Percentiles rank a stretch among this genome's conserved stretches.
Conservation (phyloP, 2,329 filamentous ascomycete genomes). For the Epichloe sylvatica region DNA sequence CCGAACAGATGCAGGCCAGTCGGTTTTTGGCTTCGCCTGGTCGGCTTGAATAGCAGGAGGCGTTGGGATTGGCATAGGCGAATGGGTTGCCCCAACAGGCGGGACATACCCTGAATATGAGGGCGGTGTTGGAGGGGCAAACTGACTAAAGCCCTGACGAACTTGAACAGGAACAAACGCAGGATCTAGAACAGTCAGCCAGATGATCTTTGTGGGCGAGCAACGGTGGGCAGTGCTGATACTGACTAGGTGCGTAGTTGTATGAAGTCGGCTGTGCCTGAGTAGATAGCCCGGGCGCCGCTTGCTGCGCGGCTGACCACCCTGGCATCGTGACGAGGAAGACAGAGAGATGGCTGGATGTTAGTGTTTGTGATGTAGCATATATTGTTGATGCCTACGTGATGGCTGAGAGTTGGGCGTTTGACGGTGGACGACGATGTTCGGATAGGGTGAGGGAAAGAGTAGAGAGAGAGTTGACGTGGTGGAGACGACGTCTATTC, state of each 20-base stretch:
- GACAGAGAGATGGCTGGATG: constrained; percentile 1
- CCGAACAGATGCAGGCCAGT: constrained; percentile 73
- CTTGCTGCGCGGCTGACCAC: constrained; percentile 24
- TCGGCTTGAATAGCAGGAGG: constrained; percentile 14
- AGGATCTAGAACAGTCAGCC: constrained; percentile 27
- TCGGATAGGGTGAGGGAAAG: background rate
- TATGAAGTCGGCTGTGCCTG: constrained; percentile 22
- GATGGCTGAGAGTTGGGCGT: background rate
- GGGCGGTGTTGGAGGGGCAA: constrained; percentile 23
- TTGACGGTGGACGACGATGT: background rate
- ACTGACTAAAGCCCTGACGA: constrained; percentile 43
- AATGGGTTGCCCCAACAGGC: constrained; percentile 14
- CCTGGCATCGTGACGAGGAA: constrained; percentile 21
- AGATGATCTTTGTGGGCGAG: background rate
- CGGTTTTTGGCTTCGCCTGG: constrained; percentile 45
- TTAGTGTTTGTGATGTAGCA: constrained; percentile 4
- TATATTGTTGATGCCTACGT: background rate
- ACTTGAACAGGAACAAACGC: constrained; percentile 49
- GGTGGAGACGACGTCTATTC: background rate
- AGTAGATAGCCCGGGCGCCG: constrained; percentile 28
- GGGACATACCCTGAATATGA: constrained; percentile 19
- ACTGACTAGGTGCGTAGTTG: constrained; percentile 26
- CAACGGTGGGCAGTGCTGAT: constrained; percentile 1
- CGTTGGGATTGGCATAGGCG: constrained; percentile 17
- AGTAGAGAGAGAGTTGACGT: background rate